Conservation (phyloP, 202 grass and related monocot genomes). For the Setaria italica region DNA sequence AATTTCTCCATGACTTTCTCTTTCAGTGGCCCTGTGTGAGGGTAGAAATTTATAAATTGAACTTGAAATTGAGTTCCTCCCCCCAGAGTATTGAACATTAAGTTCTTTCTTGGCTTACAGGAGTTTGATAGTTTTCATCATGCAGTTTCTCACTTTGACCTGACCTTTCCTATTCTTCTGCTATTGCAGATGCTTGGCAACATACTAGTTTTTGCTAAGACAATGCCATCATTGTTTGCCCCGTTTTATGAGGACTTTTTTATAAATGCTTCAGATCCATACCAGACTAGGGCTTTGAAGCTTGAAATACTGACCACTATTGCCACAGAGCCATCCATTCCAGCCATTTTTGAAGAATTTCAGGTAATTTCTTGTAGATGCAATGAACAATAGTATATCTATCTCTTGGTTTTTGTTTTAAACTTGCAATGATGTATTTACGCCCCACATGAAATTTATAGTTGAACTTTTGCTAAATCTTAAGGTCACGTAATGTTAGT, state of each 20-base stretch:
- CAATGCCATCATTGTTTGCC: slow-evolving; percentile 73
- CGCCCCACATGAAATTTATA: slow-evolving; percentile 4
- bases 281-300: slow-evolving; percentile 84
- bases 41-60: too few relatives aligned
- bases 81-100: background rate
- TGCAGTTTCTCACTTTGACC: slow-evolving; percentile 40
- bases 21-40: background rate
- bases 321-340: slow-evolving; percentile 70
- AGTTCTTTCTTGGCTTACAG: slow-evolving; percentile 20
- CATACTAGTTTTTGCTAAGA: slow-evolving; percentile 88
- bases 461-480: slow-evolving; percentile 6
- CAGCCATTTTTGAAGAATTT: slow-evolving; percentile 87
- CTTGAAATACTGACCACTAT: slow-evolving; percentile 93
- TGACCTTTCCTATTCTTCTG: slow-evolving; percentile 19
- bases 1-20: background rate
- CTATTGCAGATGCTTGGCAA: slow-evolving; percentile 88
- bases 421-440: slow-evolving; percentile 36
- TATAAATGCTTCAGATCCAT: slow-evolving; percentile 77
- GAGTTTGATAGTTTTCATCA: slow-evolving; percentile 18
- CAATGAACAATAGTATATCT: background rate
- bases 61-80: background rate
- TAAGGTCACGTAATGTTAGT: slow-evolving; percentile 15
- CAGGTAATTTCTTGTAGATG: slow-evolving; percentile 60
- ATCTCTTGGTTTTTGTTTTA: slow-evolving; percentile 7
- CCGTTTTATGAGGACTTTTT: slow-evolving; percentile 88